Evolutionary conservation across 176 grass and related monocot species (phyloP).

Genomic region (Paspalum notatum): DNA sequence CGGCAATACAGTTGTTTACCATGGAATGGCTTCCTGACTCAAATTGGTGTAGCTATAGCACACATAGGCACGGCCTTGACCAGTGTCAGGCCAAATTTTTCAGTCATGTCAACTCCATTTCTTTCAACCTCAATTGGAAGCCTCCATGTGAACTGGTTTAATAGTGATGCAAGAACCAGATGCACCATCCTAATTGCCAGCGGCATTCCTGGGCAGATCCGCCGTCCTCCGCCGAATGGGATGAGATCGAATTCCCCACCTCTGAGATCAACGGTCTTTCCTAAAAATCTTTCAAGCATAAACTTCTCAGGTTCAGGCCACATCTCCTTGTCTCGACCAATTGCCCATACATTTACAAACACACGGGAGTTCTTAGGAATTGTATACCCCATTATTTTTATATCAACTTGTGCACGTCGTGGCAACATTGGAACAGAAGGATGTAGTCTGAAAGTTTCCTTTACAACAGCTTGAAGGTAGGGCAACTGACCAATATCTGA

Average conservation of each 20-base stretch:
- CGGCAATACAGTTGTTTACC: no score
- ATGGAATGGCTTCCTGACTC: not conserved
- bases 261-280: not conserved
- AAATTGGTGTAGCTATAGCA: constrained; percentile 30
- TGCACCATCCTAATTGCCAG: constrained; percentile 46
- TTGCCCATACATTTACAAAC: constrained; percentile 47
- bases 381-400: constrained; percentile 16
- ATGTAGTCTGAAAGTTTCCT: constrained; percentile 18
- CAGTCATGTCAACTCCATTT: constrained; percentile 42
- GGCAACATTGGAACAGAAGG: constrained; percentile 38
- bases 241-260: constrained; percentile 46
- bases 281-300: constrained; percentile 46
- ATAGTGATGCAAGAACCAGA: constrained; percentile 34
- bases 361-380: constrained; percentile 27
- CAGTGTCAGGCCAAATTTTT: constrained; percentile 41
- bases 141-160: constrained; percentile 43
- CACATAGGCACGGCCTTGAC: constrained; percentile 24
- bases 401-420: not conserved
- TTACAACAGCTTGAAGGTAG: constrained; percentile 43
- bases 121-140: constrained; percentile 32
- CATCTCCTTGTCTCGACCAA: not conserved
- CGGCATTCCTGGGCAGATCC: constrained; percentile 51
- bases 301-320: constrained; percentile 47
- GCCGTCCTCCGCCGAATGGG: constrained; percentile 46
- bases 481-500: constrained; percentile 34